Conservation (phyloP, 345 rosid species). For the sweet orange (Citrus sinensis) region DVS_A1.0 CM039165.1:11196001-11196500, state of each 20-base stretch:
- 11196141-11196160: slow-evolving; percentile 39
- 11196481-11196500: slow-evolving; percentile 39
- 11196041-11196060: slow-evolving; percentile 95
- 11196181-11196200: slow-evolving; percentile 46
- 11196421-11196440: slow-evolving; percentile 42
- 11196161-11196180: slow-evolving; percentile 28
- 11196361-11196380: slow-evolving; percentile 3
- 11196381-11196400: slow-evolving; percentile 53
- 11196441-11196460: slow-evolving; percentile 50
- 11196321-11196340: neutral
- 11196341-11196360: neutral
- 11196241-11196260: slow-evolving; percentile 79
- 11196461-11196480: slow-evolving; percentile 54
- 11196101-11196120: slow-evolving; percentile 29
- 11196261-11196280: slow-evolving; percentile 9
- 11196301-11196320: slow-evolving; percentile 1
- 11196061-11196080: slow-evolving; percentile 34
- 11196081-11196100: slow-evolving; percentile 7
- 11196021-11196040: slow-evolving; percentile 57
- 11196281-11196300: neutral
- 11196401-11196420: slow-evolving; percentile 63
- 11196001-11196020: slow-evolving; percentile 46
- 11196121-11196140: slow-evolving; percentile 47
- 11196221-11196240: slow-evolving; percentile 45
- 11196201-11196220: slow-evolving; percentile 44